Base-by-base conservation (phyloP, 768 basidiomycete genomes). In the Mycena belliarum region DNA sequence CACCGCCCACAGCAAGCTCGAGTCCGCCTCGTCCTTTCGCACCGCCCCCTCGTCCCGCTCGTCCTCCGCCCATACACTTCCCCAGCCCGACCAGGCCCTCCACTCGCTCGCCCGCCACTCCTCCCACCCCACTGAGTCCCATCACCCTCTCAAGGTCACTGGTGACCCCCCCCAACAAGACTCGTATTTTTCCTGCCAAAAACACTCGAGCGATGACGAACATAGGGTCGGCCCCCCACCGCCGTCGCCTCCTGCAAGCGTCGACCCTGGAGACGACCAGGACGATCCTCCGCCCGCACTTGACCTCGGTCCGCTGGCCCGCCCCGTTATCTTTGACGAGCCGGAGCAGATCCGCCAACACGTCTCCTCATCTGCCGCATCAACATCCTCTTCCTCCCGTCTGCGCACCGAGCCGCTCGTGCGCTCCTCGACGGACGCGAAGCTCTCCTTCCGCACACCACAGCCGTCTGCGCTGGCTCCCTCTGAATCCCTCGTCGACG, bases 391-490 rank as follows among this genome's bases (percentile, higher is more conserved):
- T 38, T 72, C 74, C 7, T 66, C 69, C 32, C 18, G 57, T 15
- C 24, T 65, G 8, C 45, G 60, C 29, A 25, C 71, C n/a, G 69
- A 71, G 23, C 57, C 75, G 6, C 64, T 76, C 6, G 79, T 78
- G 50, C 77, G 82, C 37, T 72, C 81, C 6, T 82, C 84, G 15
- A 80, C 80, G 0, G 83, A 85, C 52, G 80, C 78, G 37, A 79
- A 74, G 65, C 68, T 73, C 20, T 74, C 77, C 3, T 57, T 77
- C 15, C 73, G 72, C 52, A 69, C 73, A 11, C 59, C 29, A 37
- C 55, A 18, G 33, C 59, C 3, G n/a, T 56, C 58, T 21, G 59
- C 50, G 32, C 16, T 52, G 38, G 29, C 37, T 16, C 41, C 61
- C 4, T 63, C 54, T 12, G 59, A 60, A 15, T 58, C 64, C 49